These are phyloP conservation scores for Diaporthe destruens DNA, from an alignment of 2,329 filamentous ascomycete species.

Conservation along the genomic window DNA sequence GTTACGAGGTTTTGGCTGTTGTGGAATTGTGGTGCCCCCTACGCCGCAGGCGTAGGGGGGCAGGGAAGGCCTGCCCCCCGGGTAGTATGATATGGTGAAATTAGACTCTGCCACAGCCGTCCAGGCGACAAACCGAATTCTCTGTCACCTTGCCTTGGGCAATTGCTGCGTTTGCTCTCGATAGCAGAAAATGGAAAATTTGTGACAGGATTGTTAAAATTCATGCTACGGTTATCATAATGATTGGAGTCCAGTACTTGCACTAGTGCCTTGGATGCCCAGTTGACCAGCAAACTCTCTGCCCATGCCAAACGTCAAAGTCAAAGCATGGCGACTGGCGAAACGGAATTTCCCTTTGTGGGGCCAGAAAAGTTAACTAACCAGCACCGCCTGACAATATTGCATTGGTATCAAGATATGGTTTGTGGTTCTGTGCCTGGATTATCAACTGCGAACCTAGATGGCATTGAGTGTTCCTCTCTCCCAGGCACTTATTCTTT, in stretches of 20 bases:
- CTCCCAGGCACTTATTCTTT: too few relatives aligned
- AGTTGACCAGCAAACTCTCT: not conserved
- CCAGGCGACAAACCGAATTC: not conserved
- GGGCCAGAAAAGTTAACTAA: not conserved
- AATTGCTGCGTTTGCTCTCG: not conserved
- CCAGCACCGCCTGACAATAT: not conserved
- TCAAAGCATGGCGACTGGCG: not conserved
- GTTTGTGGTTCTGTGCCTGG: too few relatives aligned
- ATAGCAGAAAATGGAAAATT: not conserved
- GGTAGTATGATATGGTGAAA: not conserved
- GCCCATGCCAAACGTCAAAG: not conserved
- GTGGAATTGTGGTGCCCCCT: too few relatives aligned
- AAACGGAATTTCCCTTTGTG: not conserved
- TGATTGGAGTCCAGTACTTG: not conserved
- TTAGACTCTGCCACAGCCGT: not conserved
- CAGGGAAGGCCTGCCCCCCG: too few relatives aligned
- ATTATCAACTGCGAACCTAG: too few relatives aligned
- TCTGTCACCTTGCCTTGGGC: not conserved
- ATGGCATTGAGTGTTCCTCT: too few relatives aligned
- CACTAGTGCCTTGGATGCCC: too few relatives aligned
- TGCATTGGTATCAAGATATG: too few relatives aligned
- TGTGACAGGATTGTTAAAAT: not conserved
- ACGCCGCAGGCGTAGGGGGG: too few relatives aligned
- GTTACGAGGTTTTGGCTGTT: too few relatives aligned
- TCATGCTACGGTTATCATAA: not conserved